These are phyloP conservation scores for Exophiala mesophila DNA, from an alignment of 2,329 filamentous ascomycete genomes.

Conservation along the genomic window DNA sequence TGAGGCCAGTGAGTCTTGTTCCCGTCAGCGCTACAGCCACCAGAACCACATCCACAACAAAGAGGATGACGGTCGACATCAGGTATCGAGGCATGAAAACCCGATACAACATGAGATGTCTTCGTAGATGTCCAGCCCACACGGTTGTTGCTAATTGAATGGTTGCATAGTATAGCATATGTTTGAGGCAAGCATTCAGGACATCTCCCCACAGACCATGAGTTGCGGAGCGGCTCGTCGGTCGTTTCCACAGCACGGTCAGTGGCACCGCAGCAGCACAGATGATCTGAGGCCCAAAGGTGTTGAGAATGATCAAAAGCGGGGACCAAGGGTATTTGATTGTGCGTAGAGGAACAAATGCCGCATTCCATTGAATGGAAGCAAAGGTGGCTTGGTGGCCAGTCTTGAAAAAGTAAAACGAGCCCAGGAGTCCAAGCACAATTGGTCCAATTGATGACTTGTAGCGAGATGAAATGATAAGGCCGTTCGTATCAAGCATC, in stretches of 20 bases:
- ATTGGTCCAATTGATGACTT: slow-evolving; percentile 64
- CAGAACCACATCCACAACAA: slow-evolving; percentile 70
- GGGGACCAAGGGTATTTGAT: slow-evolving; percentile 87
- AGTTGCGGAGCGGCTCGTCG: slow-evolving; percentile 61
- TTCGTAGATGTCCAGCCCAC: slow-evolving; percentile 80
- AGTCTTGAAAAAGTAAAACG: slow-evolving; percentile 95
- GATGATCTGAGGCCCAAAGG: slow-evolving; percentile 82
- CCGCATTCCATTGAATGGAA: slow-evolving; percentile 92
- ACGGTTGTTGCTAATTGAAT: slow-evolving; percentile 80
- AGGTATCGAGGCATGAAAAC: slow-evolving; percentile 92
- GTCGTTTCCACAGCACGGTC: slow-evolving; percentile 81
- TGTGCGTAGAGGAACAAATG: slow-evolving; percentile 71
- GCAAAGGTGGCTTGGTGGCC: slow-evolving; percentile 86
- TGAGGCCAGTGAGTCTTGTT: slow-evolving; percentile 68
- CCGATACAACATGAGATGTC: slow-evolving; percentile 94
- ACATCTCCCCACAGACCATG: slow-evolving; percentile 50
- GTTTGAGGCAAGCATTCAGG: slow-evolving; percentile 65
- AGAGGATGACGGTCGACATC: slow-evolving; percentile 65
- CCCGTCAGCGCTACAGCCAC: slow-evolving; percentile 66
- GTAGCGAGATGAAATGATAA: slow-evolving; percentile 49
- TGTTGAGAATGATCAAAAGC: slow-evolving; percentile 75
- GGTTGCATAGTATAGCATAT: slow-evolving; percentile 76
- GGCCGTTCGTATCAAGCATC: slow-evolving; percentile 57
- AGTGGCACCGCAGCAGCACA: slow-evolving; percentile 75
- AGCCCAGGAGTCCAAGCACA: slow-evolving; percentile 79